Evolutionary conservation across 2,329 filamentous ascomycete species (phyloP), one percentile per base, ranked within the genome.

Genomic region (Ceratocystis colombiana): DNA sequence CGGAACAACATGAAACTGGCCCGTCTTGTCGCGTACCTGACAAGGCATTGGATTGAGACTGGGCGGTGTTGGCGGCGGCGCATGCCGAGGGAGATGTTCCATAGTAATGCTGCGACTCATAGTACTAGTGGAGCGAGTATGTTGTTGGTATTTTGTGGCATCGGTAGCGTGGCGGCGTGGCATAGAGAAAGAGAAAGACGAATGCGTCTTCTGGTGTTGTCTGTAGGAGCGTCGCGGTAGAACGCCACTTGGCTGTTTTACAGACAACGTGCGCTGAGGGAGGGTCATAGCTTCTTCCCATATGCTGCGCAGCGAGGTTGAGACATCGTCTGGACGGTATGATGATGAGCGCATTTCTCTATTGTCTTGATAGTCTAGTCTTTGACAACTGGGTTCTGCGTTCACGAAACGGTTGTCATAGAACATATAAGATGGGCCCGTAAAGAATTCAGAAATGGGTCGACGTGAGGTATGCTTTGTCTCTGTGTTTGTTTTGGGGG

Each of bases 1-100:
- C 59, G 46, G 63, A 25, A 68, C 66, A 10, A 68, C 66, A 33
- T 66, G 61, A 45, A 68, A 68, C 41, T 61, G 46, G 25, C 66
- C 66, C 28, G 50, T 33, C 59, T 64, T 41, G 45, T 68, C 66
- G 28, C 64, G 61, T 15, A 68, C 50, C 15, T 65, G 64, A 30
- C 64, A 46, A 1, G 64, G 63, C 66, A 68, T 68, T 4, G 48
- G 45, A 3, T 57, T 53, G 25, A 66, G 37, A 17, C 57, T 41
- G 28, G 64, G 64, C 41, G 59, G 48, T 30, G 62, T 64, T 6
- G 66, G 59, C 17, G 59, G 55, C 28, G 64, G 64, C 28, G 46
- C 55, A 59, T 59, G 28, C 17, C 41, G 45, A 22, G 63, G 48
- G 4, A 45, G 30, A n/a, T 61, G 12, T 22, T 65, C 50, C 61